Percentiles rank a stretch among this genome's conserved stretches.
Evolutionary conservation across 306 rosid species (phyloP).

Genomic region (Begonia peltatifolia): DNA sequence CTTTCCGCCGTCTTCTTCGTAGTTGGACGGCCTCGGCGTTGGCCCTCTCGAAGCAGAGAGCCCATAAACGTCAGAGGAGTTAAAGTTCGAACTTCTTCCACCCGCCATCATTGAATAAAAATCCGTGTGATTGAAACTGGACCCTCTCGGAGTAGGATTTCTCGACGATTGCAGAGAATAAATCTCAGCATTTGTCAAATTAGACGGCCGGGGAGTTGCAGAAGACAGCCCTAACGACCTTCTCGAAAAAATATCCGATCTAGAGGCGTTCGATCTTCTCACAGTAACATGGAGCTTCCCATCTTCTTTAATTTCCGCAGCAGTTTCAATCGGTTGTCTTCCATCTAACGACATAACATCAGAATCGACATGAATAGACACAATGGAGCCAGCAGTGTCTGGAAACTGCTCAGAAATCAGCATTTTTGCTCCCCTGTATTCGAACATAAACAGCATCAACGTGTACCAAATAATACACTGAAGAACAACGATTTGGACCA

Average conservation of each 20-base stretch:
- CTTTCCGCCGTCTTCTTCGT: conserved; percentile 49
- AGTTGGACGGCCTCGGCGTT: conserved; percentile 62
- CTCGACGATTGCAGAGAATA: conserved; percentile 70
- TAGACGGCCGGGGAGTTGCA: conserved; percentile 69
- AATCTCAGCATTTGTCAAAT: conserved; percentile 81
- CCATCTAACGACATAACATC: conserved; percentile 83
- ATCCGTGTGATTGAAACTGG: conserved; percentile 83
- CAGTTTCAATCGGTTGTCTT: conserved; percentile 59
- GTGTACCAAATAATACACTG: conserved; percentile 97
- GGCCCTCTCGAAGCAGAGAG: conserved; percentile 64
- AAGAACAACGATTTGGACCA: conserved; percentile 90
- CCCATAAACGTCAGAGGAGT: conserved; percentile 52
- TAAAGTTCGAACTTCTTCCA: conserved; percentile 56
- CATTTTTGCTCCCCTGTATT: conserved; percentile 62
- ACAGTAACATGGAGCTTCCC: conserved; percentile 81
- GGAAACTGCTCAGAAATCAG: conserved; percentile 86
- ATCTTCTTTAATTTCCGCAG: conserved; percentile 64
- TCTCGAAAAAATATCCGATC: conserved; percentile 65
- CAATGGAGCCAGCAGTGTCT: conserved; percentile 77
- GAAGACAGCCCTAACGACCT: conserved; percentile 68
- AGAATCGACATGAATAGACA: conserved; percentile 84
- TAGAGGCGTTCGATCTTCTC: conserved; percentile 72
- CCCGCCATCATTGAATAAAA: conserved; percentile 88
- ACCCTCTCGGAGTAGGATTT: conserved; percentile 78
- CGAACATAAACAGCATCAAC: conserved; percentile 75